Base-by-base conservation (phyloP, 2,329 filamentous ascomycete genomes). In the Nothophaeocryptopus gaeumannii region DNA sequence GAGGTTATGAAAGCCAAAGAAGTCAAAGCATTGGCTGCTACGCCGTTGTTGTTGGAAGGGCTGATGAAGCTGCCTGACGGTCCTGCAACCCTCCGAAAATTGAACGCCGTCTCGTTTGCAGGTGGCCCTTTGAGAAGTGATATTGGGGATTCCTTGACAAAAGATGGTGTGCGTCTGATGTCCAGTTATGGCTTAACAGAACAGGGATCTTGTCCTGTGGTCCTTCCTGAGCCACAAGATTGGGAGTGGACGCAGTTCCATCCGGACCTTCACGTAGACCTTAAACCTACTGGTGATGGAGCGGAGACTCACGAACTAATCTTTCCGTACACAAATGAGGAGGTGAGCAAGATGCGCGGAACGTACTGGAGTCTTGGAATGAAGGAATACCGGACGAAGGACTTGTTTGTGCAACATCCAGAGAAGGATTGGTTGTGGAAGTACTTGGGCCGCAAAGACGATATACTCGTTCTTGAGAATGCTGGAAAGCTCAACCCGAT, bases 391-490 rank as follows among this genome's bases (percentile, higher is more conserved):
- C 16, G 30, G 16, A 39, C 45, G n/a, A 47, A 40, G 8, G 45
- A 47, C 16, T n/a, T 47, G 11, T 47, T 47, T 34, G 12, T 33
- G 8, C 8, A 33, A 26, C 45, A 47, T 34, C 45, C 45, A 5
- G 11, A n/a, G 13, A 40, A 47, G n/a, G 11, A 31, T 12, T 13
- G 9, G 9, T 32, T 47, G 13, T 47, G 45, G 45, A 38, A 39
- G 16, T 40, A 47, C 30, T 13, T 32, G 2, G 29, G 20, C 12
- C 45, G 45, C 5, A 33, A 12, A 34, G 45, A 47, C 20, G 45
- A 47, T 40, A 33, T 47, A 12, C 26, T 47, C 9, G 45, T 47
- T n/a, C 36, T 47, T 1, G 29, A 12, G n/a, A 39, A 33, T 34
- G 45, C 20, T 9, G 36, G 32, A 7, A 40, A 47, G 30, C 29